These are phyloP conservation scores for Trichosanthes truncata DNA, from an alignment of 306 rosid genomes.

Conservation along the genomic window DNA sequence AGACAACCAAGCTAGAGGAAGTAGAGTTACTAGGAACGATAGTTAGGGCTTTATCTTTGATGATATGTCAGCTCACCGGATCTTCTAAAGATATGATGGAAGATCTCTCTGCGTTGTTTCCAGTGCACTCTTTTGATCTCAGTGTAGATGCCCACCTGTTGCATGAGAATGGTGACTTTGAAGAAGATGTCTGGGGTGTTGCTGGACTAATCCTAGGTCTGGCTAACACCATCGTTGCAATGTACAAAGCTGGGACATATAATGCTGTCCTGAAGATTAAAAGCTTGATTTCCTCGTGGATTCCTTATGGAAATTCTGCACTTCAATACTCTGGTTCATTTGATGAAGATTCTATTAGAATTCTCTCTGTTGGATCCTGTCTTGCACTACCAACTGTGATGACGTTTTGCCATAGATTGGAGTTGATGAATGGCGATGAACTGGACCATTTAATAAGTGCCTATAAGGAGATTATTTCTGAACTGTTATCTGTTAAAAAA, in stretches of 20 bases:
- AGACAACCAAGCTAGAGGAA: conserved; percentile 40
- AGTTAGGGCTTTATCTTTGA: conserved; percentile 41
- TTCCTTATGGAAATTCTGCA: conserved; percentile 42
- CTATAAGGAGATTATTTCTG: conserved; percentile 58
- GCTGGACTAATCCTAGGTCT: conserved; percentile 93
- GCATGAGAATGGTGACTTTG: conserved; percentile 40
- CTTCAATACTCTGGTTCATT: conserved; percentile 25
- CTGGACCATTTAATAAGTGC: conserved; percentile 45
- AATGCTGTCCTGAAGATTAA: conserved; percentile 67
- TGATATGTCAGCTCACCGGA: conserved; percentile 41
- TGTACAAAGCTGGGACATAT: conserved; percentile 63
- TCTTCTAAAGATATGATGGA: conserved; percentile 47
- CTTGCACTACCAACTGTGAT: conserved; percentile 73
- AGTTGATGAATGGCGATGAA: conserved; percentile 56
- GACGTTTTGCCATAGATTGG: conserved; percentile 70
- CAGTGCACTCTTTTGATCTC: conserved; percentile 23
- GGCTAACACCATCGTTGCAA: conserved; percentile 53
- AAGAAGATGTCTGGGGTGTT: conserved; percentile 94
- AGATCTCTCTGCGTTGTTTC: conserved; percentile 46
- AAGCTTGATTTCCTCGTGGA: conserved; percentile 59
- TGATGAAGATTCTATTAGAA: conserved; percentile 25
- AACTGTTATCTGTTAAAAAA: conserved; percentile 46
- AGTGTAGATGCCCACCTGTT: conserved; percentile 24
- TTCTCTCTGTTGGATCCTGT: conserved; percentile 78
- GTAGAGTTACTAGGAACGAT: conserved; percentile 50